Base-by-base conservation (phyloP, 805 yeast species). In the Kuraishia borneana region DNA sequence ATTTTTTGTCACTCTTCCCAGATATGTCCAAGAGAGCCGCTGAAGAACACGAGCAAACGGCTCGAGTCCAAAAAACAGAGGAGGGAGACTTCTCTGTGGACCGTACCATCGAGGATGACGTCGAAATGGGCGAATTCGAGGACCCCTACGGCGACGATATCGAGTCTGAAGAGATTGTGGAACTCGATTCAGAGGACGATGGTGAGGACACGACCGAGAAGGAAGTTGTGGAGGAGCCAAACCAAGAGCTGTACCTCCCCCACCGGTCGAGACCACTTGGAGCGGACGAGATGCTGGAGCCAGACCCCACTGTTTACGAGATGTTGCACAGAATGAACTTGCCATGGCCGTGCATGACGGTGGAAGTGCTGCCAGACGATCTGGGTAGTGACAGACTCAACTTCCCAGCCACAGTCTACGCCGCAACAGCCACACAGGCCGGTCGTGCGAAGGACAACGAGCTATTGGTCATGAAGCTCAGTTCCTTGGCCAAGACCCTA, bases 321-420 rank as follows among this genome's bases (percentile, higher is more conserved):
- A 92, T 92, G 97, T 63, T 92, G 38, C 98, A 92, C 57, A 83
- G 83, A 47, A 84, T 89, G 39, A 83, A 83, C 55, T 63, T 89
- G 57, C 94, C 95, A 47, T 92, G 97, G 97, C 97, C 98, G 9
- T 87, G 96, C 60, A 61, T 92, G 52, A 85, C 96, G 3, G 65
- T 92, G 39, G 97, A 89, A 51, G 62, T 92, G 16, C 60, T 92
- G 35, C 95, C 95, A 5, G 98, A 92, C 53, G 63, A 65, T 34
- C 64, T 83, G 39, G 98, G 98, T 8, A 64, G 71, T 33, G 96
- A 87, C 56, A 79, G 98, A 63, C 73, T 95, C 60, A 69, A 70
- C 30, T 92, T 76, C 50, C 98, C 98, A 3, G 95, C 94, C 28
- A 69, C 92, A 2, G 63, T 87, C 48, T 83, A 83, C 50, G 56